Percentiles rank a stretch among this genome's conserved stretches.
Conservation (phyloP, 2,329 filamentous ascomycete species). For the Phialophora tarda region DNA sequence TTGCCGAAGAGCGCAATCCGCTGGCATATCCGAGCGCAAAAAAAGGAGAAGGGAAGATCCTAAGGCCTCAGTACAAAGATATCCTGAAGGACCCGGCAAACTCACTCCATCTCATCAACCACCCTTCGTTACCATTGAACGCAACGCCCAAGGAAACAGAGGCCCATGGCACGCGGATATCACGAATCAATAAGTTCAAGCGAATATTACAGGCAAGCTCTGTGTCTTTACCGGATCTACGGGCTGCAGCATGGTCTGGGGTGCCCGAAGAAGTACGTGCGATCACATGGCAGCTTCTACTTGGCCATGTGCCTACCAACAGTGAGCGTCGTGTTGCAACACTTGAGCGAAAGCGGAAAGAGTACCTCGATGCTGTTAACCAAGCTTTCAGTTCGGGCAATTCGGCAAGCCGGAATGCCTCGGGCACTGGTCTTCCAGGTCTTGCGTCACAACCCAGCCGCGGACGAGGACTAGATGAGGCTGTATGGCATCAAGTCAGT, state of each 20-base stretch:
- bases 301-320: slow-evolving; percentile 96
- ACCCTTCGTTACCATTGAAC: slow-evolving; percentile 74
- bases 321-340: slow-evolving; percentile 89
- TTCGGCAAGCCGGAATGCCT: slow-evolving; percentile 27
- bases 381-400: slow-evolving; percentile 66
- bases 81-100: slow-evolving; percentile 89
- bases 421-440: slow-evolving; percentile 45
- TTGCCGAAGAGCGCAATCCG: slow-evolving; percentile 84
- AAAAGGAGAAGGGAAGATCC: slow-evolving; percentile 90
- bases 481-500: slow-evolving; percentile 99
- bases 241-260: slow-evolving; percentile 89
- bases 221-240: slow-evolving; percentile 81
- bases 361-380: slow-evolving; percentile 89
- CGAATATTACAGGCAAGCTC: slow-evolving; percentile 89
- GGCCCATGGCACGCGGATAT: slow-evolving; percentile 82
- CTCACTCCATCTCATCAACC: slow-evolving; percentile 89
- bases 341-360: slow-evolving; percentile 90
- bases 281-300: slow-evolving; percentile 97
- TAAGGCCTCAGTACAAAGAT: slow-evolving; percentile 97
- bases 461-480: slow-evolving; percentile 84
- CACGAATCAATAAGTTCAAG: slow-evolving; percentile 98
- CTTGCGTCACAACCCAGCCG: slow-evolving; percentile 56
- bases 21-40: slow-evolving; percentile 85
- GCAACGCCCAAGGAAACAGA: slow-evolving; percentile 84
- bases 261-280: slow-evolving; percentile 93